Evolutionary conservation across 1,284 basidiomycete genomes (phyloP), one percentile per base, ranked within the genome.

Genomic region (Tremellales sp.): DNA sequence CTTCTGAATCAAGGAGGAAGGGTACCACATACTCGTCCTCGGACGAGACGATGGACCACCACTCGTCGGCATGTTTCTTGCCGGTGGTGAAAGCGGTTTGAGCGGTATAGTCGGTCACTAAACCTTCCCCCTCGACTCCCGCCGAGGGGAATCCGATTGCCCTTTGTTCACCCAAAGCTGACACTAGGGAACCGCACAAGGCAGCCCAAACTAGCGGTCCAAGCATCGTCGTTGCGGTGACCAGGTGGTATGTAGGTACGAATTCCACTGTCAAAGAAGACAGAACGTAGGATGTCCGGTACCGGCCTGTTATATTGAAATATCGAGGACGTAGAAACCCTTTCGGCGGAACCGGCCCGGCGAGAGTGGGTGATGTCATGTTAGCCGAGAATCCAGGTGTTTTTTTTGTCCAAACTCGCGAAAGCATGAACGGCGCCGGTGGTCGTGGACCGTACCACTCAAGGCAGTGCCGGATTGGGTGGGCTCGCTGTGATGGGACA

Each of bases 1-100:
- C 65, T 29, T 52, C 44, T 1, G 60, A 62, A 41, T 59, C 59
- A 39, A 60, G 49, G 1, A 65, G 35, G 12, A 65, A 35, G 3
- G 60, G 57, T 2, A 51, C 40, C 26, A 56, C 46, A 36, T 55
- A 49, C 19, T 39, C 21, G 26, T 53, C 44, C 22, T 40, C 37
- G 8, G 27, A 23, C 19, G 54, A 53, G 23, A 51, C 51, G 3
- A 56, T 25, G 24, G 52, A 36, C 43, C 51, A 56, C 7, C 29
- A 25, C n/a, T 56, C 35, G 3, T 8, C 13, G 17, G 11, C 27
- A 22, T 36, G 11, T 31, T 17, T 15, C n/a, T n/a, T n/a, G n/a
- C n/a, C n/a, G 33, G 36, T 8, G 13, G 36, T 10, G 19, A 39
- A 39, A 17, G 19, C 36, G 19, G 36, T 19, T 19, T 39, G 36